These are phyloP conservation scores for Zygosaccharomyces kombuchaensis DNA, from an alignment of 805 yeast species.

Conservation along the genomic window DNA sequence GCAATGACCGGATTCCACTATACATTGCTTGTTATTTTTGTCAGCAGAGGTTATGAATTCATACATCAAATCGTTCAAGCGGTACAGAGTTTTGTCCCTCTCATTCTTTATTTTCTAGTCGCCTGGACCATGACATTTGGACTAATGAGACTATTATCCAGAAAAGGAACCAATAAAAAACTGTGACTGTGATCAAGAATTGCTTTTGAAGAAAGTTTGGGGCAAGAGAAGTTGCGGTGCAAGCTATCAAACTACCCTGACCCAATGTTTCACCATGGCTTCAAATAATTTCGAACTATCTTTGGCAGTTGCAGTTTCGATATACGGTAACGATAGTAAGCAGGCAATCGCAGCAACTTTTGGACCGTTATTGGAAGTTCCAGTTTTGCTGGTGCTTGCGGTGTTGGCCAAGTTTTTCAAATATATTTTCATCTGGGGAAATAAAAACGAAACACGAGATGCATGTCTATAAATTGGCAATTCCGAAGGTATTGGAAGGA, in stretches of 20 bases:
- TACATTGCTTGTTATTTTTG: constrained; percentile 49
- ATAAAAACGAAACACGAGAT: background rate
- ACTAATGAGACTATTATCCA: constrained; percentile 32
- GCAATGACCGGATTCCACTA: constrained; percentile 49
- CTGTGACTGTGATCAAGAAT: constrained; percentile 41
- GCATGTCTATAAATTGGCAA: too few relatives aligned
- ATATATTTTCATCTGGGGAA: constrained; percentile 27
- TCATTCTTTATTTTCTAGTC: constrained; percentile 44
- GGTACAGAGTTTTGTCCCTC: constrained; percentile 47
- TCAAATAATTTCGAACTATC: constrained; percentile 56
- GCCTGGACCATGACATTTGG: constrained; percentile 46
- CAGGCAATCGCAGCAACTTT: constrained; percentile 57
- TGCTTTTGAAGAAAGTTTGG: constrained; percentile 18
- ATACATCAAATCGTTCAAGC: constrained; percentile 47
- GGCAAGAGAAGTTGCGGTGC: constrained; percentile 37
- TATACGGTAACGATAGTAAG: constrained; percentile 49
- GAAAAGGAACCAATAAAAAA: constrained; percentile 10
- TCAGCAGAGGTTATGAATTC: constrained; percentile 46
- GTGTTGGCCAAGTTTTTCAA: constrained; percentile 38
- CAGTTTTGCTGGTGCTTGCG: constrained; percentile 41
- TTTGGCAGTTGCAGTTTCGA: constrained; percentile 48
- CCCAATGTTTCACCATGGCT: constrained; percentile 55
- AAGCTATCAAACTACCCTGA: constrained; percentile 39
- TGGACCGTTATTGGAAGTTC: constrained; percentile 58
- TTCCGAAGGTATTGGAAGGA: too few relatives aligned